These are phyloP conservation scores for Urtica urens DNA, from an alignment of 306 rosid genomes.

Conservation along the genomic window DNA sequence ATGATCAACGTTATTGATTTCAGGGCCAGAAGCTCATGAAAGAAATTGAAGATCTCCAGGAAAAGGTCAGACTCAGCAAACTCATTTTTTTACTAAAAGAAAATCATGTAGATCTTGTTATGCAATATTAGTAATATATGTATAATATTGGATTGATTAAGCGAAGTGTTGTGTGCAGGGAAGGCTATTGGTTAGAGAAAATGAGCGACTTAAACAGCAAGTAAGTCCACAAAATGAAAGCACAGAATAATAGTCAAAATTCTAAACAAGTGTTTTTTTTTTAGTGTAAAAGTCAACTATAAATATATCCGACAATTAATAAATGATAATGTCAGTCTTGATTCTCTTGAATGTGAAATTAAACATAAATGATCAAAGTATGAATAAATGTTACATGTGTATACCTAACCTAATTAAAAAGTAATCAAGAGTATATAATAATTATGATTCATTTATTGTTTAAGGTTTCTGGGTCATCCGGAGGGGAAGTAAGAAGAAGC, in stretches of 20 bases:
- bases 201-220: conserved; percentile 49
- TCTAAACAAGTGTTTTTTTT: too few species aligned
- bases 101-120: background rate
- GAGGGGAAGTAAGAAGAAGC: conserved; percentile 17
- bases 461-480: conserved; percentile 16
- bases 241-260: too few species aligned
- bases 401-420: too few species aligned
- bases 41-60: conserved; percentile 64
- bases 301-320: too few species aligned
- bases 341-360: too few species aligned
- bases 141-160: background rate
- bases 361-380: too few species aligned
- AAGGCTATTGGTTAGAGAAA: conserved; percentile 53
- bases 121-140: background rate
- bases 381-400: too few species aligned
- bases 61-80: conserved; percentile 39
- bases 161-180: conserved; percentile 43
- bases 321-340: too few species aligned
- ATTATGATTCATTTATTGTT: too few species aligned
- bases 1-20: background rate
- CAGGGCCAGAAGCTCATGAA: conserved; percentile 72
- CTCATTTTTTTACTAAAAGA: background rate
- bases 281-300: too few species aligned
- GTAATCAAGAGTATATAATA: too few species aligned
- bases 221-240: too few species aligned